Percentiles rank a stretch among this genome's conserved stretches.
Evolutionary conservation across 2,329 filamentous ascomycete species (phyloP).

Genomic region (Penicillium olsonii): DNA sequence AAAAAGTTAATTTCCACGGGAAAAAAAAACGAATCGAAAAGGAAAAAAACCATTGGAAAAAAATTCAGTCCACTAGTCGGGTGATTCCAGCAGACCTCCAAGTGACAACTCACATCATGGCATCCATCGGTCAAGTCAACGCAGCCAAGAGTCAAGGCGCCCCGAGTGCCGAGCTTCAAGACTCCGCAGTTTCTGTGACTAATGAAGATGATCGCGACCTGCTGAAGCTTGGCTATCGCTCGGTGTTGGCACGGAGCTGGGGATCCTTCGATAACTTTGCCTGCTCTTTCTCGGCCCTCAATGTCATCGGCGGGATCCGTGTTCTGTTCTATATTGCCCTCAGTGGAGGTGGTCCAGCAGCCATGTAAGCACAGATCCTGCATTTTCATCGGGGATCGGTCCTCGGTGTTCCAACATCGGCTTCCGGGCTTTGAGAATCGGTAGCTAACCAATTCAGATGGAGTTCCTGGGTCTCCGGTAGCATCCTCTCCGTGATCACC

Average conservation of each 20-base stretch:
- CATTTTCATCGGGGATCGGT: neutral
- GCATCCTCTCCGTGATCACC: constrained; percentile 27
- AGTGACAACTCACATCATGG: constrained; percentile 5
- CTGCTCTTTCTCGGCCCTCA: constrained; percentile 30
- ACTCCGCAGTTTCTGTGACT: constrained; percentile 11
- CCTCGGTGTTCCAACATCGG: neutral
- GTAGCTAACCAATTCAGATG: constrained; percentile 7
- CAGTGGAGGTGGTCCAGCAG: constrained; percentile 27
- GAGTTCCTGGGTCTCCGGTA: constrained; percentile 28
- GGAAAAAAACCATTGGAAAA: neutral
- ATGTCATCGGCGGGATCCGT: constrained; percentile 31
- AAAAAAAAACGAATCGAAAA: neutral
- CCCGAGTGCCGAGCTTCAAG: constrained; percentile 2
- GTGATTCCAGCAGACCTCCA: neutral
- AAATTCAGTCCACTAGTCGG: neutral
- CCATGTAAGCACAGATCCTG: constrained; percentile 18
- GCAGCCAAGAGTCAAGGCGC: constrained; percentile 13
- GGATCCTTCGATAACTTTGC: constrained; percentile 31
- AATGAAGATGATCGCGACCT: constrained; percentile 31
- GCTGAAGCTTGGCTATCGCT: constrained; percentile 27
- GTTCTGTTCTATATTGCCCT: constrained; percentile 32
- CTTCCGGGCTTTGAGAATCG: neutral
- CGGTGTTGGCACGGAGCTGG: constrained; percentile 29
- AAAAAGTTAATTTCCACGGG: constrained; percentile 10
- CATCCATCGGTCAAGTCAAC: neutral